These are phyloP conservation scores for Puccinia coronata DNA, from an alignment of 1,284 basidiomycete genomes.

Conservation along the genomic window DNA sequence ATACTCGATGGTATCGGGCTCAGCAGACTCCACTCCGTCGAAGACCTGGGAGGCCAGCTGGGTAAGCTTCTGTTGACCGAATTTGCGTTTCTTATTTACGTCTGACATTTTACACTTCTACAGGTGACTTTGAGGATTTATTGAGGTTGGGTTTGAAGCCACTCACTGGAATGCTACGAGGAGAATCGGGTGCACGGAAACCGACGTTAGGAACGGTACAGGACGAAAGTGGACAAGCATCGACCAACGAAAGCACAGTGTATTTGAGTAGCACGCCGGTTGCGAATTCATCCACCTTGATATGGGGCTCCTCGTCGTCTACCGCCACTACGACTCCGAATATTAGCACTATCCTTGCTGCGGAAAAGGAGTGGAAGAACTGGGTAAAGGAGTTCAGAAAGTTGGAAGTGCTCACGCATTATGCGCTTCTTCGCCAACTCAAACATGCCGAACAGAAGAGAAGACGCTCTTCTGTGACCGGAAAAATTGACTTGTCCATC, in stretches of 20 bases:
- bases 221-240: background rate
- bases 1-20: background rate
- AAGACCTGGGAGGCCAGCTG: conserved; percentile 13
- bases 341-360: background rate
- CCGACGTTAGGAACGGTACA: too few species aligned
- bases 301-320: background rate
- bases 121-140: conserved; percentile 16
- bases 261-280: background rate
- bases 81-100: background rate
- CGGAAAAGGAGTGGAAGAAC: conserved; percentile 16
- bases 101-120: background rate
- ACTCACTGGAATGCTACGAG: background rate
- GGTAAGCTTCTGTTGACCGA: background rate
- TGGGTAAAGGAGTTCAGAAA: conserved; percentile 18
- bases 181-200: background rate
- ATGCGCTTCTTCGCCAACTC: background rate
- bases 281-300: background rate
- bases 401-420: background rate
- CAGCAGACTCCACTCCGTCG: background rate
- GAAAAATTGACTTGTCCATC: background rate
- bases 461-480: background rate
- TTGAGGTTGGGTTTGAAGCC: background rate
- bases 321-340: background rate
- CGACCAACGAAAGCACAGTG: background rate
- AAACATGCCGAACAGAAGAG: background rate